Percentiles rank a stretch among this genome's conserved stretches.
Evolutionary conservation across 495 filamentous ascomycete species (phyloP).

Genomic region (Neurospora sp.): DNA sequence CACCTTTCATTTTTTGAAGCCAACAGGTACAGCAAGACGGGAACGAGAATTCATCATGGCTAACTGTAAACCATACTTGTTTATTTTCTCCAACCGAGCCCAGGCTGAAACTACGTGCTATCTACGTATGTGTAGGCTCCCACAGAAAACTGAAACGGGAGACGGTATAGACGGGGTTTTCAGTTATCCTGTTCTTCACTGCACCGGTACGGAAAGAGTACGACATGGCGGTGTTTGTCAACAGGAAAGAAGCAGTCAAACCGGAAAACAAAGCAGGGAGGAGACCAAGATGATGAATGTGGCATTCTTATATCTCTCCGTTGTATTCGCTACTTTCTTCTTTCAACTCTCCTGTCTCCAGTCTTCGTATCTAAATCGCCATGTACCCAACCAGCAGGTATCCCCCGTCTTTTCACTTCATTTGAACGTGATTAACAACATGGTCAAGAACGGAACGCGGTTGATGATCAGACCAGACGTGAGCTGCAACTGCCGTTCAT

Average conservation of each 20-base stretch:
- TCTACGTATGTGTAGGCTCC: background rate
- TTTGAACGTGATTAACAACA: background rate
- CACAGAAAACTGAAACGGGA: background rate
- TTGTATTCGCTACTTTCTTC: background rate
- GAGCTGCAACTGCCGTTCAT: background rate
- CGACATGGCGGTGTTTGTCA: background rate
- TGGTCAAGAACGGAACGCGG: background rate
- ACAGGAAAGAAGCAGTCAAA: no score
- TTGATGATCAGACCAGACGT: background rate
- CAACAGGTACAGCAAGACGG: background rate
- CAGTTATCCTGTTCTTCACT: background rate
- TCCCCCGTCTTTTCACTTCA: background rate
- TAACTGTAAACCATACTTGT: background rate
- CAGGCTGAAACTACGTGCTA: background rate
- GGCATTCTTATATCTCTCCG: background rate
- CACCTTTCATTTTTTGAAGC: background rate
- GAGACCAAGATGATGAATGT: background rate
- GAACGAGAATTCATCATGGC: background rate
- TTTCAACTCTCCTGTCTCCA: background rate
- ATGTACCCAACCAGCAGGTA: background rate
- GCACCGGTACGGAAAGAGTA: background rate
- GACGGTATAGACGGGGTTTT: no score
- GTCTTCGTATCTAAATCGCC: background rate
- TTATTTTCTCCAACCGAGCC: background rate
- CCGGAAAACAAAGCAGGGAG: no score